phyloP scores from a whole-genome alignment of 2,329 filamentous ascomycete species.

The Dactylellina parvicollis region DNA sequence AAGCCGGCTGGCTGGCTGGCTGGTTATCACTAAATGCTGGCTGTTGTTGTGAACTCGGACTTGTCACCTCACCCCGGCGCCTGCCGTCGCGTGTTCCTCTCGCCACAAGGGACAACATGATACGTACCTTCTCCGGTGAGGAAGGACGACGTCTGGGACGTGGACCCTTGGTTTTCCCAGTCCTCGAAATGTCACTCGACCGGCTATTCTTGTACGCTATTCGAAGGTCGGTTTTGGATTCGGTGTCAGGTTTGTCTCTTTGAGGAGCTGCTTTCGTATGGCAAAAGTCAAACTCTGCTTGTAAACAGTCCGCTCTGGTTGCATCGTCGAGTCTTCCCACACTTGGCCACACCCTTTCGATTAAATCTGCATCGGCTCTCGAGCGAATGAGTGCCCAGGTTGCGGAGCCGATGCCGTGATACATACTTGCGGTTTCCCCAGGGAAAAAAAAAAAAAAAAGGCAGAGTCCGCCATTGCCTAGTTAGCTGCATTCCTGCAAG shows the following conservation, averaged over 20 bases:
- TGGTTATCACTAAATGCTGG: neutral
- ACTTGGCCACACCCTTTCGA: slow-evolving; percentile 45
- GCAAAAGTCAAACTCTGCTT: slow-evolving; percentile 19
- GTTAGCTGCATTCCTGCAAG: slow-evolving; percentile 50
- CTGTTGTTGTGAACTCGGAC: neutral
- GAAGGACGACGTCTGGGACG: slow-evolving; percentile 14
- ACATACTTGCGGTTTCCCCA: slow-evolving; percentile 6
- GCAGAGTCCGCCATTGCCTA: slow-evolving; percentile 44
- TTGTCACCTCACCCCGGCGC: slow-evolving; percentile 22
- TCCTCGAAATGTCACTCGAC: slow-evolving; percentile 22
- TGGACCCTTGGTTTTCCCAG: slow-evolving; percentile 12
- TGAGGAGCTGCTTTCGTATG: slow-evolving; percentile 46
- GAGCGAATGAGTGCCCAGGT: slow-evolving; percentile 41
- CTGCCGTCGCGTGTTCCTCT: slow-evolving; percentile 52
- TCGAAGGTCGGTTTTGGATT: neutral
- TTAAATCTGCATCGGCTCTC: slow-evolving; percentile 40
- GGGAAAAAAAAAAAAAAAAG: slow-evolving; percentile 16
- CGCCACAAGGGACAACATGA: slow-evolving; percentile 36
- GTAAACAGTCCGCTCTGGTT: slow-evolving; percentile 25
- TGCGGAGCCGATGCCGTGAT: slow-evolving; percentile 52
- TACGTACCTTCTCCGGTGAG: slow-evolving; percentile 28
- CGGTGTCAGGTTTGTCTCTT: neutral
- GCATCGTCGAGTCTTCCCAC: slow-evolving; percentile 39
- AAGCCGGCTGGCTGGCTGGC: neutral
- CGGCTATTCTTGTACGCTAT: neutral